Percentiles rank a stretch among this genome's conserved stretches.
Evolutionary conservation across 805 yeast species (phyloP).

Genomic region (Candida germanica): DNA sequence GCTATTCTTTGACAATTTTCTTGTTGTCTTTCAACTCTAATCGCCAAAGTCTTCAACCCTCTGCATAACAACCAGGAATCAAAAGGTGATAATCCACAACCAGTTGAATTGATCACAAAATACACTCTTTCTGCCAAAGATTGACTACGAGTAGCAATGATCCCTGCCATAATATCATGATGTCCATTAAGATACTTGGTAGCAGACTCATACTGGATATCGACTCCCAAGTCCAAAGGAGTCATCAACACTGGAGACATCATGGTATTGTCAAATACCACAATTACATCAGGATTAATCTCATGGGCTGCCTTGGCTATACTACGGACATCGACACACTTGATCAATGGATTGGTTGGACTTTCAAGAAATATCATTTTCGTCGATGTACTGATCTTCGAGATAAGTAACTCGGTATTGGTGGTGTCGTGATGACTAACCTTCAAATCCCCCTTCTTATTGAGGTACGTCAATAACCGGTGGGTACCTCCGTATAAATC

Average conservation of each 20-base stretch:
- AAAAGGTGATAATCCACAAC: slow-evolving; percentile 88
- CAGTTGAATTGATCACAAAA: slow-evolving; percentile 83
- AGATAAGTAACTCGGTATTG: slow-evolving; percentile 55
- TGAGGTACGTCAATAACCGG: slow-evolving; percentile 71
- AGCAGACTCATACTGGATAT: slow-evolving; percentile 90
- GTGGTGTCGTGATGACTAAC: slow-evolving; percentile 84
- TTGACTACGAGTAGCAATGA: slow-evolving; percentile 65
- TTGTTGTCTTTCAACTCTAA: slow-evolving; percentile 87
- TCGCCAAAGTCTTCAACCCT: slow-evolving; percentile 84
- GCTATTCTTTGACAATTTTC: slow-evolving; percentile 75
- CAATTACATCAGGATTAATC: slow-evolving; percentile 61
- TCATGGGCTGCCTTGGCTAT: slow-evolving; percentile 66
- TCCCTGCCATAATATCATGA: slow-evolving; percentile 96
- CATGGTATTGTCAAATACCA: slow-evolving; percentile 95
- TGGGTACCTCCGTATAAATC: slow-evolving; percentile 95
- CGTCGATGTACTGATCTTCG: slow-evolving; percentile 55
- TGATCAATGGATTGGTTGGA: slow-evolving; percentile 92
- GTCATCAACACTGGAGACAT: slow-evolving; percentile 86
- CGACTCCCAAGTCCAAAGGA: slow-evolving; percentile 84
- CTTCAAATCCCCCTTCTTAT: slow-evolving; percentile 58
- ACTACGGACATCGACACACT: slow-evolving; percentile 74
- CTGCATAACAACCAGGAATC: slow-evolving; percentile 87
- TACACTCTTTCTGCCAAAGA: slow-evolving; percentile 66
- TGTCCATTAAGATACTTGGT: slow-evolving; percentile 93
- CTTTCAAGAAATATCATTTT: slow-evolving; percentile 81